Evolutionary conservation across 1,139 yeast species (phyloP), one percentile per base, ranked within the genome.

Genomic region (Pichia sp.): DNA sequence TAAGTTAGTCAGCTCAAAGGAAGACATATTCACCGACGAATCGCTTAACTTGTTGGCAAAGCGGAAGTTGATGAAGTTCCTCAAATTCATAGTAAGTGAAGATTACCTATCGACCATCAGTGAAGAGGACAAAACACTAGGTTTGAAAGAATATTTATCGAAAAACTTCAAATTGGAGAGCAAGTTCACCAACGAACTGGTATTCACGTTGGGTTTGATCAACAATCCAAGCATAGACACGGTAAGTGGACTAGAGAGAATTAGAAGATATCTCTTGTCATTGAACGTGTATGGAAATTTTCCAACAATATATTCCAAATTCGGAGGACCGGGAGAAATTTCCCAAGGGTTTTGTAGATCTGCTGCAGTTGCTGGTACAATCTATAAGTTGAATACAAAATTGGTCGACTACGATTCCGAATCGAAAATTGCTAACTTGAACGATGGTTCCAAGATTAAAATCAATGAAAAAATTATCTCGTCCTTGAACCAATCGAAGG

Each of bases 291-390:
- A 90, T 68, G 99, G 99, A 10, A 85, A 83, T 59, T 95, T 93
- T 76, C 97, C 99, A 1, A 95, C 88, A 22, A 76, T 93, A 73
- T 85, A 85, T 61, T 87, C 96, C 55, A 91, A 89, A 73, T 93
- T 85, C 69, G 99, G 99, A 53, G 95, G 96, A 2, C 95, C 96
- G 0, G 97, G 98, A 47, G 99, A 93, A 70, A 74, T 93, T 34
- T 84, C 96, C 7, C 99, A 93, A 71, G 99, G 97, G 2, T 93
- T 93, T 68, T 91, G 98, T 70, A 79, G 99, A 60, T 86, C 96
- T 55, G 98, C 99, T 4, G 99, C 99, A 13, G 99, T 93, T 56
- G 98, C 95, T 30, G 99, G 98, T 54, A 87, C 97, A 53, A 88
- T 95, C 40, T 93, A 91, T 70, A 90, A 90, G 70, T 75, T 93